These are phyloP conservation scores for Microbotryum saponariae DNA, from an alignment of 1,284 basidiomycete genomes.

Conservation along the genomic window DNA sequence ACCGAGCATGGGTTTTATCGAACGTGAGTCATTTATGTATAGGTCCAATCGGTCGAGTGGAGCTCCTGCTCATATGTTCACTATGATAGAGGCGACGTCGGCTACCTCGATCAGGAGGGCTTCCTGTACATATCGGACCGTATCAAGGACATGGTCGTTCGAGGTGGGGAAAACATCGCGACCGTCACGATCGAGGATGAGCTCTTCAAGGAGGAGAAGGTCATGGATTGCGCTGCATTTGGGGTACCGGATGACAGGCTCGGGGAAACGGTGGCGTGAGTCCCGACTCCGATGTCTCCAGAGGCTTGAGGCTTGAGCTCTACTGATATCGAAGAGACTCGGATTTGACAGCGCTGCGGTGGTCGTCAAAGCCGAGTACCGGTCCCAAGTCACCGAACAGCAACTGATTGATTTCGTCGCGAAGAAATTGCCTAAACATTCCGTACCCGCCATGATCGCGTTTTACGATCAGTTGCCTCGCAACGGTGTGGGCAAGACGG, in stretches of 20 bases:
- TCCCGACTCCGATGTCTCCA: no score
- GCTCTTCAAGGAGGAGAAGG: conserved; percentile 51
- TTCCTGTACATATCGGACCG: conserved; percentile 61
- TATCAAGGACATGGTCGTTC: conserved; percentile 49
- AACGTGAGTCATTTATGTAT: no score
- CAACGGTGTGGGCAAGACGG: conserved; percentile 53
- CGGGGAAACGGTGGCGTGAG: conserved; percentile 52
- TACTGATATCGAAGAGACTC: no score
- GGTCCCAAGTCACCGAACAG: not conserved
- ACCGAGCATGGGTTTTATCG: conserved; percentile 50
- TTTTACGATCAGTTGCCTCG: conserved; percentile 48
- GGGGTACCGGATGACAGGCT: conserved; percentile 53
- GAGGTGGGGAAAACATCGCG: conserved; percentile 57
- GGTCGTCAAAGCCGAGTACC: conserved; percentile 47
- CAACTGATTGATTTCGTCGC: conserved; percentile 8
- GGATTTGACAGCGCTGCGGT: conserved; percentile 35
- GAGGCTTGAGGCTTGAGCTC: no score
- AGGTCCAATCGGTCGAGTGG: no score
- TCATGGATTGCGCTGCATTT: conserved; percentile 51
- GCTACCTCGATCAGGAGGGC: conserved; percentile 53
- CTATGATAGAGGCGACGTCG: conserved; percentile 50
- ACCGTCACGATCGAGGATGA: conserved; percentile 61
- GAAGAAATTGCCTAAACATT: conserved; percentile 15
- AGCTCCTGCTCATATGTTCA: conserved; percentile 41
- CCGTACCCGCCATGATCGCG: conserved; percentile 49